A percentile compares a stretch with the other conserved stretches of the same genome.
Conservation (phyloP, 805 yeast species). For the Candida insectalens region DNA sequence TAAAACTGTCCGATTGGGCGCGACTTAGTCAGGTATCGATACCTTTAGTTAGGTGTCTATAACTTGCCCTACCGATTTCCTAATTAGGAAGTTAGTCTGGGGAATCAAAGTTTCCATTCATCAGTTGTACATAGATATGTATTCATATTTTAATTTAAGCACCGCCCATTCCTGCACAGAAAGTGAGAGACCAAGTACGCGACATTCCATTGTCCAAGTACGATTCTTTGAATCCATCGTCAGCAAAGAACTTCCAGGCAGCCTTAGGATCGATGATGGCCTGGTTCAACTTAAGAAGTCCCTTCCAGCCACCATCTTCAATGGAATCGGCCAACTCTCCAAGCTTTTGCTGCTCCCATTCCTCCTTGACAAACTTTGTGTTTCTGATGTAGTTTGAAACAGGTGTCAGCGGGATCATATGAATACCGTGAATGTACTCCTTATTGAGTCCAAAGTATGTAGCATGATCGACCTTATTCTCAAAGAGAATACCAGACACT, state of each 20-base stretch:
- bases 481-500: conserved; percentile 62
- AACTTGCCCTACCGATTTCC: too few relatives aligned
- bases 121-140: too few relatives aligned
- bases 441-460: conserved; percentile 56
- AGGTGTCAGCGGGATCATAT: conserved; percentile 68
- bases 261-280: conserved; percentile 33
- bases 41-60: too few relatives aligned
- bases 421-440: conserved; percentile 70
- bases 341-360: conserved; percentile 26
- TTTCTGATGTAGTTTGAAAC: conserved; percentile 45
- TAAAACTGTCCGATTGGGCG: too few relatives aligned
- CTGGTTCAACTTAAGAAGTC: conserved; percentile 36
- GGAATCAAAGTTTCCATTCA: too few relatives aligned
- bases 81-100: too few relatives aligned
- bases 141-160: too few relatives aligned
- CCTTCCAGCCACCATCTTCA: conserved; percentile 52
- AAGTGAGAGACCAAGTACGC: conserved; percentile 52
- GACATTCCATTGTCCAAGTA: conserved; percentile 56
- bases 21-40: too few relatives aligned
- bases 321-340: conserved; percentile 29
- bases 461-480: conserved; percentile 63
- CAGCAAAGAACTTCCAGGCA: conserved; percentile 34
- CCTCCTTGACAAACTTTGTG: conserved; percentile 38
- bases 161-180: conserved; percentile 40
- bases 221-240: conserved; percentile 19